Conservation (phyloP, 1,284 basidiomycete species). For the Irpex lacteus region DNA sequence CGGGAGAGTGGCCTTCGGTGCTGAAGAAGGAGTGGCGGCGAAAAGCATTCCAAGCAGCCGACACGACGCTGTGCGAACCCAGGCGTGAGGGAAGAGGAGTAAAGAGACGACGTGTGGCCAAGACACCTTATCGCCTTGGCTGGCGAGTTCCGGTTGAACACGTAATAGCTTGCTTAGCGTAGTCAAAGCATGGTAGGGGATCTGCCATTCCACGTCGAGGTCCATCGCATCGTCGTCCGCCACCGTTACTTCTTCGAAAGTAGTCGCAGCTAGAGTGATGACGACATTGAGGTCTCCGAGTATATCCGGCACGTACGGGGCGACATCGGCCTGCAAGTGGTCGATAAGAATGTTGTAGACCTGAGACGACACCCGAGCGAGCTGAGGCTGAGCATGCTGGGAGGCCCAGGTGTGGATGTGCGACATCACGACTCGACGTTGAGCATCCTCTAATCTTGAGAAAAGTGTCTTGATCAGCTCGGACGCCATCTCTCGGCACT, state of each 20-base stretch:
- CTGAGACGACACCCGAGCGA: slow-evolving; percentile 76
- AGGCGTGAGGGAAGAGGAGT: slow-evolving; percentile 89
- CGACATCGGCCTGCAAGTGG: slow-evolving; percentile 48
- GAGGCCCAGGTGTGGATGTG: slow-evolving; percentile 84
- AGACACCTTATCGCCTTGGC: slow-evolving; percentile 41
- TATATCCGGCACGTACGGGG: slow-evolving; percentile 49
- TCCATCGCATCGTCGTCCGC: slow-evolving; percentile 42
- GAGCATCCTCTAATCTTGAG: slow-evolving; percentile 60
- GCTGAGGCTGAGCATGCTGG: slow-evolving; percentile 56
- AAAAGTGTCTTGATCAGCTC: slow-evolving; percentile 80
- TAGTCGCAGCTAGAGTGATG: slow-evolving; percentile 45
- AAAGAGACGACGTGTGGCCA: slow-evolving; percentile 70
- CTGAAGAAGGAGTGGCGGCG: slow-evolving; percentile 41
- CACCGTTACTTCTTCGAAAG: slow-evolving; percentile 31
- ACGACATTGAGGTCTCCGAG: slow-evolving; percentile 58
- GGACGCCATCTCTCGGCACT: slow-evolving; percentile 87
- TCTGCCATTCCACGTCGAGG: slow-evolving; percentile 72
- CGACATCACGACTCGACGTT: slow-evolving; percentile 57
- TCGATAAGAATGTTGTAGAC: slow-evolving; percentile 81
- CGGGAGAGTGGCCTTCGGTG: slow-evolving; percentile 33
- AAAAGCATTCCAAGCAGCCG: slow-evolving; percentile 78
- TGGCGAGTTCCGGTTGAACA: slow-evolving; percentile 49
- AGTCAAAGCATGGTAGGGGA: slow-evolving; percentile 80
- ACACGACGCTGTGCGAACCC: slow-evolving; percentile 86
- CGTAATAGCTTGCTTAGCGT: slow-evolving; percentile 65